Base-by-base conservation (phyloP, 805 yeast species). In the Tetrapisispora pingtungensis region DNA sequence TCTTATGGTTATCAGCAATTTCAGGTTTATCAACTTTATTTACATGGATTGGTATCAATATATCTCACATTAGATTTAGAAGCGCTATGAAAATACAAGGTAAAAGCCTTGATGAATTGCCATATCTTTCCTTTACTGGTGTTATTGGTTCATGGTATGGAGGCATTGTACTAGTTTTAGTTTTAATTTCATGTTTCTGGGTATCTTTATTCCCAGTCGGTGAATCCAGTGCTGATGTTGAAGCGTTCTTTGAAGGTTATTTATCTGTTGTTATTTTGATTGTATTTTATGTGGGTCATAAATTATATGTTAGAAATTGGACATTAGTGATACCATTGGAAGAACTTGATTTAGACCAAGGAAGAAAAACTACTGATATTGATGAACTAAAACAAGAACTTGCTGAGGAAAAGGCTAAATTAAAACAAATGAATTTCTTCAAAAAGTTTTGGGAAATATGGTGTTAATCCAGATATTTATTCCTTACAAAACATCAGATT, bases 121-220 rank as follows among this genome's bases (percentile, higher is more conserved):
- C 79, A 3, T 84, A 72, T 66, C 68, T 69, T 41, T 72, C 90
- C 10, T 80, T 75, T 51, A 69, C 74, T 28, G 93, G 93, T 47
- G 60, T 78, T 33, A 64, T 54, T 46, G 89, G 89, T 35, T 78
- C 89, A 3, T 58, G 59, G 49, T 72, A 72, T 52, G 89, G 90
- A 45, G 58, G 74, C 22, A 26, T 64, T 8, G 65, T 84, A 44
- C 73, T 78, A 56, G 46, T 71, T 41, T 62, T 80, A 48, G 79
- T 83, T 40, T 64, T 84, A 38, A 66, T 75, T 40, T 83, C 86
- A 33, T 85, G 82, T 59, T 83, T 84, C 69, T 84, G 89, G 89
- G 70, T 78, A 44, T 85, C 89, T 3, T 65, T 83, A 40, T 83
- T 70, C 70, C 90, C 90, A 43, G 56, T 75, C 32, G 77, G 77